These are phyloP conservation scores for Heterobasidion annosum DNA, from an alignment of 1,284 basidiomycete species.

Conservation along the genomic window DNA sequence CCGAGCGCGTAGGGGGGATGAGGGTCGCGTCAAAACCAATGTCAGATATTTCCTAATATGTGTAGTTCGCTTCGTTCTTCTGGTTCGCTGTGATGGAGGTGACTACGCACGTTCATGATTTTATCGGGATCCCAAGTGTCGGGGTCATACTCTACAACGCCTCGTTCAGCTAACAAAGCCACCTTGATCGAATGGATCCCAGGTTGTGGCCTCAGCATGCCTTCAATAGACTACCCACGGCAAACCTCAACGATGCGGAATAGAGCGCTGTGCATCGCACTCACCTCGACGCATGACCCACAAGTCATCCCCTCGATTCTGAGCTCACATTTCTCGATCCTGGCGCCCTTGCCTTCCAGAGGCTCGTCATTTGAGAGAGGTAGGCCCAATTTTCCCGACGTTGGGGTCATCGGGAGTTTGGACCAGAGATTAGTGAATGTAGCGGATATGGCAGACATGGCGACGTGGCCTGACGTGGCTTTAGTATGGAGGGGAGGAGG, in stretches of 20 bases:
- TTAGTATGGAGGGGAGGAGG: neutral
- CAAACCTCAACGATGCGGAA: no score
- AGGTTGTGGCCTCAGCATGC: constrained; percentile 73
- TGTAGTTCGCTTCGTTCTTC: neutral
- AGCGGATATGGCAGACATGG: constrained; percentile 17
- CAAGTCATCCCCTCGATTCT: constrained; percentile 91
- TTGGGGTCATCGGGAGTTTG: constrained; percentile 14
- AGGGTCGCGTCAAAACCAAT: constrained; percentile 86
- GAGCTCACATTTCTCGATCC: constrained; percentile 52
- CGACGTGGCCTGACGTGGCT: neutral
- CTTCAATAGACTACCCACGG: constrained; percentile 74
- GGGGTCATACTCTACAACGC: constrained; percentile 84
- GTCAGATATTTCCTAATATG: constrained; percentile 75
- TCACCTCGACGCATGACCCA: constrained; percentile 81
- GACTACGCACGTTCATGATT: constrained; percentile 57
- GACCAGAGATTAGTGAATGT: constrained; percentile 22
- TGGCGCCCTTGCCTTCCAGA: constrained; percentile 17
- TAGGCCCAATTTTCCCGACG: constrained; percentile 22
- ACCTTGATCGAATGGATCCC: constrained; percentile 89
- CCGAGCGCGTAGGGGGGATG: constrained; percentile 53
- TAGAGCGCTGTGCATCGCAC: constrained; percentile 14
- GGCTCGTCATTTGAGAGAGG: constrained; percentile 25
- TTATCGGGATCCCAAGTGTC: constrained; percentile 74
- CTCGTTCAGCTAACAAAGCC: constrained; percentile 90
- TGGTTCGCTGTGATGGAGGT: neutral